Evolutionary conservation across 768 basidiomycete genomes (phyloP).

Genomic region (Naganishia friedmannii): DNA sequence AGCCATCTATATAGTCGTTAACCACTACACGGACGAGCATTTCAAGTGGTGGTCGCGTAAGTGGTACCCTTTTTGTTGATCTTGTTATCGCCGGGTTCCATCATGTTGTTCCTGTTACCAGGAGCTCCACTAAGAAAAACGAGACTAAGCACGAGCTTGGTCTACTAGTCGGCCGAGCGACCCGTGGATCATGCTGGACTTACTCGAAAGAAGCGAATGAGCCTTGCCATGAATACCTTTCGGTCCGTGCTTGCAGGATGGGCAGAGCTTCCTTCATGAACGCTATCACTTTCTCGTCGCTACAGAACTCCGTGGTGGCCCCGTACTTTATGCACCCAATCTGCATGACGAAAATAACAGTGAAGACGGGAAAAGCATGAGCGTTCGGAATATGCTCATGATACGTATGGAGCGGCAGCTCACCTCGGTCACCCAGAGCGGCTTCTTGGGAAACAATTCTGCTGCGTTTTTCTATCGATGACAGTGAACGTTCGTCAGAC

Average conservation of each 20-base stretch:
- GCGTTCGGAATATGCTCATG: not conserved
- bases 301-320: conserved; percentile 30
- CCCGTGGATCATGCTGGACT: not conserved
- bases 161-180: not conserved
- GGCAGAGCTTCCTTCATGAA: conserved; percentile 41
- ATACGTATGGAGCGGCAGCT: not conserved
- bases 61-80: not conserved
- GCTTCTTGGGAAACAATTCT: conserved; percentile 31
- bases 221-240: conserved; percentile 43
- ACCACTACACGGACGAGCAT: too few species aligned
- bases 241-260: conserved; percentile 33
- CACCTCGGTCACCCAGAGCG: conserved; percentile 39
- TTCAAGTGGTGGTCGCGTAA: not conserved
- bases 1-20: too few species aligned
- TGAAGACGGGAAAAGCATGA: not conserved
- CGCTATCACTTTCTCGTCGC: conserved; percentile 27
- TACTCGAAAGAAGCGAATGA: conserved; percentile 32
- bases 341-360: not conserved
- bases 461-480: not conserved
- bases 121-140: not conserved
- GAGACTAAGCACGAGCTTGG: not conserved
- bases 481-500: not conserved
- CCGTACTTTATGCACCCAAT: conserved; percentile 36
- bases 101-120: conserved; percentile 13
- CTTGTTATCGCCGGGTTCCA: not conserved